phyloP scores from a whole-genome alignment of 176 grass and related monocot genomes.

The Oropetium thomaeum region DNA sequence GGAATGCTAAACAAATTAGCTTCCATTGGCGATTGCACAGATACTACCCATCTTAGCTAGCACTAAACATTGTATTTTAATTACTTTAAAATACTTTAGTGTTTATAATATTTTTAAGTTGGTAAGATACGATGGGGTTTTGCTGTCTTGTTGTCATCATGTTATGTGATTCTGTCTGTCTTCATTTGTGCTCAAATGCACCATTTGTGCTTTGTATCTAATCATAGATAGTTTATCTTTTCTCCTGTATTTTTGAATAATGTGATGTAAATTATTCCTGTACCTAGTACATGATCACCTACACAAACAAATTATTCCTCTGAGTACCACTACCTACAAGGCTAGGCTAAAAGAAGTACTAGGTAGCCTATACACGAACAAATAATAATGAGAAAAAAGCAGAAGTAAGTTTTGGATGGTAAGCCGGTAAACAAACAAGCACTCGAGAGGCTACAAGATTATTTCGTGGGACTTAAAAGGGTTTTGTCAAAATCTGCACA shows the following conservation, averaged over 20 bases:
- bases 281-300: constrained; percentile 3
- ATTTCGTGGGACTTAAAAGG: constrained; percentile 28
- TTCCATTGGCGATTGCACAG: too few relatives aligned
- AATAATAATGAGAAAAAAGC: not conserved
- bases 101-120: too few relatives aligned
- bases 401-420: not conserved
- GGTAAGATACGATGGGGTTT: too few relatives aligned
- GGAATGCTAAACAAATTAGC: too few relatives aligned
- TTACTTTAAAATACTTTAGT: too few relatives aligned
- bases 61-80: too few relatives aligned
- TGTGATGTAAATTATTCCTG: not conserved
- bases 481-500: constrained; percentile 29
- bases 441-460: constrained; percentile 35
- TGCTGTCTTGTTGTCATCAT: too few relatives aligned
- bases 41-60: too few relatives aligned
- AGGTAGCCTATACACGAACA: too few relatives aligned
- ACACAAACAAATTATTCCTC: constrained; percentile 7
- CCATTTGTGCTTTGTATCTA: not conserved
- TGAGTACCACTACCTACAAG: constrained; percentile 2
- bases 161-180: not conserved
- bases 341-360: constrained; percentile 14
- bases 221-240: not conserved
- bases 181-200: not conserved
- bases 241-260: not conserved
- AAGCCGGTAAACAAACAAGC: not conserved